Conservation (phyloP, 75 land plant species). For the Adiantum capillusveneris region DNA sequence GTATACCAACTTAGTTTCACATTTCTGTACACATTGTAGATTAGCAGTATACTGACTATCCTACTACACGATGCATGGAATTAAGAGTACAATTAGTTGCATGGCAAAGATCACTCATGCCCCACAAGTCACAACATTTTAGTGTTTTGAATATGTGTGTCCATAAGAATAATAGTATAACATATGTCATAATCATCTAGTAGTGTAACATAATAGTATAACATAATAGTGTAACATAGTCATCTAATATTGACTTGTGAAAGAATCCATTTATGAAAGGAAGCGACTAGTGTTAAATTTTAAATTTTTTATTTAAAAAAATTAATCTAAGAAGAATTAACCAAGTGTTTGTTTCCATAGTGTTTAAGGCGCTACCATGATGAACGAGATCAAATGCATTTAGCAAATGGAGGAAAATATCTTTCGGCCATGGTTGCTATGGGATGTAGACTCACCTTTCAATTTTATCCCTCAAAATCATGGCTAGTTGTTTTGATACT, state of each 20-base stretch:
- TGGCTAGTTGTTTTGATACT: constrained; percentile 19
- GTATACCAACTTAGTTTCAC: too few species aligned
- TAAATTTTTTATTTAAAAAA: too few species aligned
- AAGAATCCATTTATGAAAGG: neutral
- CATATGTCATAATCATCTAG: neutral
- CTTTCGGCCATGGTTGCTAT: constrained; percentile 48
- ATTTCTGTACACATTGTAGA: too few species aligned
- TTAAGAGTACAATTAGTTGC: too few species aligned
- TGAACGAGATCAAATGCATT: constrained; percentile 35
- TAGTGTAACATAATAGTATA: neutral
- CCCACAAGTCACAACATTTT: too few species aligned
- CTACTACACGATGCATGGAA: too few species aligned
- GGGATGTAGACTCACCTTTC: constrained; percentile 29
- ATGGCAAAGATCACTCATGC: too few species aligned
- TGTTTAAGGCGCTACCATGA: constrained; percentile 40
- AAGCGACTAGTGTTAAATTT: neutral
- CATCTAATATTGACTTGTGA: neutral
- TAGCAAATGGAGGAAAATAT: constrained; percentile 44
- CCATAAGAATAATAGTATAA: neutral
- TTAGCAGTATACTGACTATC: too few species aligned
- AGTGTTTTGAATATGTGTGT: neutral
- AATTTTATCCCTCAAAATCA: neutral
- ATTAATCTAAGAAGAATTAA: too few species aligned
- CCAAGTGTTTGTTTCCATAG: too few species aligned
- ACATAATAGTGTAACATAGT: too few species aligned